A percentile compares a stretch with the other conserved stretches of the same genome.
These are phyloP conservation scores for Podospora australis DNA, from an alignment of 495 filamentous ascomycete species.

Conservation along the genomic window DNA sequence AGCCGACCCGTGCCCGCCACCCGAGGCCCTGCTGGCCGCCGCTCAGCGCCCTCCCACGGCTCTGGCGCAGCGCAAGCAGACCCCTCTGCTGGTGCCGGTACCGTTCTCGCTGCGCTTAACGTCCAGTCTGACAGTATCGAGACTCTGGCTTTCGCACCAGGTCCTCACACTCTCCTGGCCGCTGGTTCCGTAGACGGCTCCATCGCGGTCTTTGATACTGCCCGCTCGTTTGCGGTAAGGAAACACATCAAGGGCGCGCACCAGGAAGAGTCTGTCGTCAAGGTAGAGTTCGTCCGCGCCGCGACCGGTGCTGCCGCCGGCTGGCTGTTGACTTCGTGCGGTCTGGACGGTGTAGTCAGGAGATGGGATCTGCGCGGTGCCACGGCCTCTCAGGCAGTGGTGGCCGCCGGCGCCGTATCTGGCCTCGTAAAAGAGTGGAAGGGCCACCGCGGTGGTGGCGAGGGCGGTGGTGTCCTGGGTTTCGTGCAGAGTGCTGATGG, in stretches of 20 bases:
- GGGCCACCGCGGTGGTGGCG: conserved; percentile 68
- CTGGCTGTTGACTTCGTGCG: conserved; percentile 72
- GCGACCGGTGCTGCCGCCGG: conserved; percentile 14
- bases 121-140: conserved; percentile 68
- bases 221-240: conserved; percentile 74
- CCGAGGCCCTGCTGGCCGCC: conserved; percentile 17
- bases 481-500: conserved; percentile 71
- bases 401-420: conserved; percentile 7
- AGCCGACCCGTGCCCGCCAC: not conserved
- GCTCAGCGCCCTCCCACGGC: conserved; percentile 9
- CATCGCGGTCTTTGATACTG: conserved; percentile 81
- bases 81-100: conserved; percentile 59
- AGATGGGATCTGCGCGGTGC: conserved; percentile 84
- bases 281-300: conserved; percentile 75
- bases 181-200: conserved; percentile 85
- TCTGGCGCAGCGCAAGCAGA: not conserved
- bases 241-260: conserved; percentile 75
- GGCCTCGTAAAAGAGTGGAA: conserved; percentile 68
- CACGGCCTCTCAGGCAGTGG: conserved; percentile 43
- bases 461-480: conserved; percentile 81
- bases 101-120: conserved; percentile 63
- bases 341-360: conserved; percentile 80
- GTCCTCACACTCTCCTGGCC: conserved; percentile 64
- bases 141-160: conserved; percentile 70
- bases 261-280: conserved; percentile 76